Evolutionary conservation across 768 basidiomycete species (phyloP).

Genomic region (Clitopilus passeckerianus): DNA sequence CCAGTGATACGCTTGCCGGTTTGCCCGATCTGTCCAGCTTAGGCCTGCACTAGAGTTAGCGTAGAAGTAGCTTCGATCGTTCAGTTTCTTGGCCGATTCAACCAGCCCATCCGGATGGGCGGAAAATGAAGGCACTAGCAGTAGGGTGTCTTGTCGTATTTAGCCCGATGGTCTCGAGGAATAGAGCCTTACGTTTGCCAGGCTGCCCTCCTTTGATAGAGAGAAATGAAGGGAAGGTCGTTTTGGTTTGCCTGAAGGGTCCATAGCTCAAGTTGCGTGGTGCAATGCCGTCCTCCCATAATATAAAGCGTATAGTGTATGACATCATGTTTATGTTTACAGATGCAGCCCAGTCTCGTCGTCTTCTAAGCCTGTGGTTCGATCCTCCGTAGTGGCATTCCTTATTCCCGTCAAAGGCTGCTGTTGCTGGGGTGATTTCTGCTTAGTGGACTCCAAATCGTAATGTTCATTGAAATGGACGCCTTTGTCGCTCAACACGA

Average conservation of each 20-base stretch:
- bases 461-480: constrained; percentile 16
- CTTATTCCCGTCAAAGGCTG: background rate
- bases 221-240: background rate
- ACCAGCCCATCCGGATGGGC: background rate
- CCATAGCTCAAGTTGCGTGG: background rate
- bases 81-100: background rate
- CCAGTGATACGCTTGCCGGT: constrained; percentile 22
- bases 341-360: background rate
- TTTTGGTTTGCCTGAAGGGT: background rate
- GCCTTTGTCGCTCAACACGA: constrained; percentile 63
- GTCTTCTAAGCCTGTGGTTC: background rate
- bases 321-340: background rate
- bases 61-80: constrained; percentile 39
- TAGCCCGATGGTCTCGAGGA: background rate
- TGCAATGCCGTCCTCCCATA: constrained; percentile 18
- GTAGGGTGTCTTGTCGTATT: background rate
- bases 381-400: background rate
- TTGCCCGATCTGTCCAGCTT: constrained; percentile 47
- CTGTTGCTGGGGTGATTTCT: background rate
- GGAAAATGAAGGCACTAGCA: background rate
- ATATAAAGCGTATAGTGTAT: background rate
- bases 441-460: background rate
- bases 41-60: constrained; percentile 50
- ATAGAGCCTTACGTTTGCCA: background rate
- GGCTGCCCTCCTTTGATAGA: background rate